Evolutionary conservation across 257 asterid species (phyloP), one percentile per base, ranked within the genome.

Genomic region (Solanum tarijense): DNA sequence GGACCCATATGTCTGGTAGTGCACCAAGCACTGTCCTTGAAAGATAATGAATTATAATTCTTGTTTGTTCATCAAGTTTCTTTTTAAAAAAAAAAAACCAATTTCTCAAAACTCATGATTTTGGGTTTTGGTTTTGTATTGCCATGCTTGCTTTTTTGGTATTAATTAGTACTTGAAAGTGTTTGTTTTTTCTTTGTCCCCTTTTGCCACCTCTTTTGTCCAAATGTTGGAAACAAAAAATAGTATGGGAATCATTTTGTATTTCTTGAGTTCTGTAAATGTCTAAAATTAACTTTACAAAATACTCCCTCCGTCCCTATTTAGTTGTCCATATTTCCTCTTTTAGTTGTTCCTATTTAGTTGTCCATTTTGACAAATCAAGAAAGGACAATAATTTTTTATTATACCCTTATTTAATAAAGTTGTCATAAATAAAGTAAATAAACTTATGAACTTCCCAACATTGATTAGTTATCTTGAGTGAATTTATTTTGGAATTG

Each of bases 1-100:
- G 95, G 94, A 55, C 94, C 96, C 92, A 89, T 35, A 58, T 94
- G 96, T 93, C 93, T 89, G 69, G 84, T 72, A 83, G 91, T 92
- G 95, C 94, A 86, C 90, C 82, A 86, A 88, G 89, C 93, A 90
- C 88, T 87, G 90, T 18, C 89, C 18, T 83, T 34, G 9, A 82
- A 43, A 82, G 38, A 43, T 55, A n/a, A 25, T 82, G 39, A 82
- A 55, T 55, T 55, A 55, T 55, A 85, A 68, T 41, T 85, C 87
- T 85, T 85, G 66, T 85, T 85, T 85, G 66, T 85, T 43, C 81
- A 52, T 65, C 87, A 85, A 85, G 87, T 12, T 85, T 68, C 68
- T 39, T 66, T 84, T n/a, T n/a, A 16, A 16, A 35, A 34, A 34
- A 34, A 34, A 34, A 35, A 35, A 41, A 41, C 46, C 68, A 85